Base-by-base conservation (phyloP, 2,329 filamentous ascomycete species). In the Hypoxylon sp. region DNA sequence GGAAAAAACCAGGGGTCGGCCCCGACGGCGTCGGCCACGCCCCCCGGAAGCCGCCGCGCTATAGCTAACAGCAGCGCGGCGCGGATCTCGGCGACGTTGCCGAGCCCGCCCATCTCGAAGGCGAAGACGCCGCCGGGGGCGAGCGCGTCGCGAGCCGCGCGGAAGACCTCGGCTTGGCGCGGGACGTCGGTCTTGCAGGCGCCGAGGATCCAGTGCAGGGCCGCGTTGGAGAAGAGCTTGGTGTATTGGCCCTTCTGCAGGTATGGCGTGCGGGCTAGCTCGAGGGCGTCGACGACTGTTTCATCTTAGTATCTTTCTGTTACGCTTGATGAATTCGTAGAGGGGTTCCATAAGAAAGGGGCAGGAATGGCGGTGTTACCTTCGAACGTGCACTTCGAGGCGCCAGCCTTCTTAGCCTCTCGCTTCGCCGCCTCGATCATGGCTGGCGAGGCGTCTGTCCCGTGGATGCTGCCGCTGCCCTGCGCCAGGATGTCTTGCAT, bases 1-100 rank as follows among this genome's bases (percentile, higher is more conserved):
- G 89, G 88, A 74, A 92, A 92, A 75, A 90, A 92, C 90, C 90
- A 92, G 4, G 90, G 89, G 64, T 84, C 84, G 0, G 78, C 80
- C 13, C n/a, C 39, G 4, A 60, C 39, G 2, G 64, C 60, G 15
- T 80, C 81, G 19, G 79, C 64, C 0, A 89, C n/a, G 67, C 0
- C 85, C 79, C 0, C 87, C 73, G 0, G n/a, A n/a, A n/a, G n/a
- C n/a, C 85, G 83, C 1, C 83, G 80, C 15, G 80, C 75, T 1
- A 90, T 78, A 1, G 83, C 83, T 15, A 80, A 78, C 3, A 88
- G 76, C 6, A 91, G 77, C 1, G 86, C 86, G 0, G 85, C 79
- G 26, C 85, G 82, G 68, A 90, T 83, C 75, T 91, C 89, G 1
- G 81, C 78, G 0, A 90, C 82, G 74, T 92, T 91, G 19, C 90